These are phyloP conservation scores for Auriculariales sp. DNA, from an alignment of 768 basidiomycete species.

Conservation along the genomic window DNA sequence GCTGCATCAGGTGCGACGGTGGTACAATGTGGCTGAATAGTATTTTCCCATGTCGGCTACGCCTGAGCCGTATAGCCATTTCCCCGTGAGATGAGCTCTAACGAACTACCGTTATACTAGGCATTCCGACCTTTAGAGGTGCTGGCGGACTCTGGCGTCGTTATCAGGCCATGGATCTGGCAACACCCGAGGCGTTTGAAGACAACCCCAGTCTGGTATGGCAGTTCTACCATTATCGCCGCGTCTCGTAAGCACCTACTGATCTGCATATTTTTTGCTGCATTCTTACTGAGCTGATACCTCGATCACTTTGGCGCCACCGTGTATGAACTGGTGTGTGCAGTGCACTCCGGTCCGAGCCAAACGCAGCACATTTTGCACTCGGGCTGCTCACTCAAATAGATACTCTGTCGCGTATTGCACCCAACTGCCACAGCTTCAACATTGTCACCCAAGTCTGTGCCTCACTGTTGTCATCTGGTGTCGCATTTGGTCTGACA, in stretches of 20 bases:
- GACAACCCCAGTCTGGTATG: constrained; percentile 35
- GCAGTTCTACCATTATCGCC: constrained; percentile 37
- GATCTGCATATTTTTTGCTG: neutral
- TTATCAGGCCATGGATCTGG: constrained; percentile 34
- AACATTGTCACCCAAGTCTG: constrained; percentile 4
- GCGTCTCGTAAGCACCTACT: constrained; percentile 6
- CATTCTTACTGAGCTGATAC: neutral
- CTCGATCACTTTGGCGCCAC: too few relatives aligned
- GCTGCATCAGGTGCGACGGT: neutral
- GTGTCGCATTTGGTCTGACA: neutral
- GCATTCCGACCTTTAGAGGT: constrained; percentile 35
- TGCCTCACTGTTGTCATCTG: constrained; percentile 1
- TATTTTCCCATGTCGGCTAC: too few relatives aligned
- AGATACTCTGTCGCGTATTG: neutral
- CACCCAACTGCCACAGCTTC: neutral
- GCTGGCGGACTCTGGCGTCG: constrained; percentile 37
- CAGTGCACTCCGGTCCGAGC: constrained; percentile 10
- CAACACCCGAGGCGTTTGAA: constrained; percentile 37
- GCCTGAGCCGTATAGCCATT: too few relatives aligned
- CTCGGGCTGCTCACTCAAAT: constrained; percentile 4
- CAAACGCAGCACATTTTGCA: constrained; percentile 13
- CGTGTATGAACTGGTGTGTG: too few relatives aligned
- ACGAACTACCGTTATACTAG: constrained; percentile 4
- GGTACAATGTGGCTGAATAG: too few relatives aligned
- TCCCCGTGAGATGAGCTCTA: neutral